Percentiles rank a stretch among this genome's conserved stretches.
Conservation (phyloP, 164 flowering plant species). For the Piper betle region DNA sequence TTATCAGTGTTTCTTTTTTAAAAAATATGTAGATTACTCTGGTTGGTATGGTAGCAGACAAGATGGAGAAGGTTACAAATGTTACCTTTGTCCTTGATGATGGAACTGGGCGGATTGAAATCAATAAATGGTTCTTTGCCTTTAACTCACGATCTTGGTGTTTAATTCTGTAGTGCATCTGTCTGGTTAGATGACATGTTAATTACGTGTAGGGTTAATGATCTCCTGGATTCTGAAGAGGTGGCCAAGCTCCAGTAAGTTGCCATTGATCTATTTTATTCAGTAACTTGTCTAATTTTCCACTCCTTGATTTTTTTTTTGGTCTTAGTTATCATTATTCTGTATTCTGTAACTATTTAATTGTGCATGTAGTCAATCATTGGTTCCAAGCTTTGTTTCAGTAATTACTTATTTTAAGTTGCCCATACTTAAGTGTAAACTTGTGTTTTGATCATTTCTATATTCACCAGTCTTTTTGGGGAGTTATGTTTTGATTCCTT, state of each 20-base stretch:
- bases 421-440: too few relatives aligned
- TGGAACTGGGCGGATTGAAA: constrained; percentile 80
- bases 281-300: neutral
- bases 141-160: neutral
- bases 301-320: neutral
- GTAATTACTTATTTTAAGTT: neutral
- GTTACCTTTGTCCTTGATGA: constrained; percentile 61
- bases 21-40: constrained; percentile 64
- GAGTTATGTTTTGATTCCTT: too few relatives aligned
- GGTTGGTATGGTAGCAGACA: constrained; percentile 54
- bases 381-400: neutral
- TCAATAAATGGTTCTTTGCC: constrained; percentile 51
- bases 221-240: constrained; percentile 9
- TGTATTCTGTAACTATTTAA: neutral
- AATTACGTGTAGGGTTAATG: constrained; percentile 5
- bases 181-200: neutral
- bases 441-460: too few relatives aligned
- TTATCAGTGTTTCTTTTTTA: neutral
- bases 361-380: neutral
- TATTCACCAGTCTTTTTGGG: too few relatives aligned
- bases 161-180: neutral
- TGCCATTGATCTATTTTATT: neutral
- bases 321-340: neutral
- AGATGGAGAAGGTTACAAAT: constrained; percentile 57
- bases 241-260: constrained; percentile 10